Conservation (phyloP, 73 alveolate genomes). For the Paramecium octaurelia region DNA sequence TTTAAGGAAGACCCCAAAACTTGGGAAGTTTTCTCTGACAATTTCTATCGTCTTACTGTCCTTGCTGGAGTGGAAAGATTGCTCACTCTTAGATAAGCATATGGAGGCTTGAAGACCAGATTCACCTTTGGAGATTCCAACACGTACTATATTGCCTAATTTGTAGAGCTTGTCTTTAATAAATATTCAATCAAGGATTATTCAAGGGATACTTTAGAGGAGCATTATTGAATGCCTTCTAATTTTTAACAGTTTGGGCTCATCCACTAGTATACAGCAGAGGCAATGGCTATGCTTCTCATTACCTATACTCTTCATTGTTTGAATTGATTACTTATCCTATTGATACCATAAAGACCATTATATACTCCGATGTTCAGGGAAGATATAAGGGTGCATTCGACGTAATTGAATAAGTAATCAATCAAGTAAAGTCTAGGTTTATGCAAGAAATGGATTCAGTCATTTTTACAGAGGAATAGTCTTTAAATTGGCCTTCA, state of each 20-base stretch:
- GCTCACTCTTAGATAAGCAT: conserved; percentile 55
- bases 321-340: conserved; percentile 55
- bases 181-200: conserved; percentile 54
- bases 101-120: conserved; percentile 55
- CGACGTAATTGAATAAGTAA: conserved; percentile 36
- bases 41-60: conserved; percentile 42
- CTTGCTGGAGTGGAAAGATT: conserved; percentile 63
- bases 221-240: conserved; percentile 42
- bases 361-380: conserved; percentile 35
- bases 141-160: neutral
- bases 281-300: conserved; percentile 23
- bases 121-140: conserved; percentile 53
- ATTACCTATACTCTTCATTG: neutral
- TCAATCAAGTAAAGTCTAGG: neutral
- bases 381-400: conserved; percentile 56
- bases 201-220: conserved; percentile 64
- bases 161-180: conserved; percentile 44
- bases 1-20: conserved; percentile 32
- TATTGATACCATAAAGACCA: conserved; percentile 56
- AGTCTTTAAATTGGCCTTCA: conserved; percentile 15
- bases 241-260: conserved; percentile 40
- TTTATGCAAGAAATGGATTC: conserved; percentile 37
- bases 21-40: conserved; percentile 50
- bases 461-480: conserved; percentile 48
- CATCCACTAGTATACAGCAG: conserved; percentile 50